Evolutionary conservation across 2,329 filamentous ascomycete species (phyloP).

Genomic region (Monilinia aucupariae): DNA sequence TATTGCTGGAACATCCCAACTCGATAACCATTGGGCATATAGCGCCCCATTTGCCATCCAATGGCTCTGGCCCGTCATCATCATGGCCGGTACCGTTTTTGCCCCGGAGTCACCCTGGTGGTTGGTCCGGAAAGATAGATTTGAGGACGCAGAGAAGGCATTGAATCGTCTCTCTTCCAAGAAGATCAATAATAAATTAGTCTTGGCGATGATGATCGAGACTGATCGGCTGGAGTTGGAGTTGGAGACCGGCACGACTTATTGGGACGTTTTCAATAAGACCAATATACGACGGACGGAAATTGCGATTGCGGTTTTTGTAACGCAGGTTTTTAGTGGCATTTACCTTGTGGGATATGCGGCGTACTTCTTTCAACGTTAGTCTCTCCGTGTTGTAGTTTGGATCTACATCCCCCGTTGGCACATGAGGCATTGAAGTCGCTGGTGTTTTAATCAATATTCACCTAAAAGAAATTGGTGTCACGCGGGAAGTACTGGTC

Average conservation of each 20-base stretch:
- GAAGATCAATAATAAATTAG: constrained; percentile 37
- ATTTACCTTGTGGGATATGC: constrained; percentile 60
- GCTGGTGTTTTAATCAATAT: not conserved
- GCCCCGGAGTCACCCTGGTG: constrained; percentile 48
- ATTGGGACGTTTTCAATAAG: constrained; percentile 49
- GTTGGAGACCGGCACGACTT: constrained; percentile 40
- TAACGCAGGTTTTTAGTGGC: constrained; percentile 56
- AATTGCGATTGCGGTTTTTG: constrained; percentile 51
- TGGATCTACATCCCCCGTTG: too few relatives aligned
- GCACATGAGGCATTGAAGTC: not conserved
- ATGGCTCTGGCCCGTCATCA: constrained; percentile 47
- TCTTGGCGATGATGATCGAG: constrained; percentile 49
- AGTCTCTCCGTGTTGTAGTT: constrained; percentile 9
- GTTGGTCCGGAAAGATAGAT: constrained; percentile 42
- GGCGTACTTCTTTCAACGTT: constrained; percentile 50
- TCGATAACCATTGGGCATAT: constrained; percentile 29
- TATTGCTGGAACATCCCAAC: constrained; percentile 34
- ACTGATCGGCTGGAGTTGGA: constrained; percentile 50
- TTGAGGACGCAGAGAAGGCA: constrained; percentile 39
- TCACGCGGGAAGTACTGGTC: not conserved
- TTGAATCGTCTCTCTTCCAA: constrained; percentile 26
- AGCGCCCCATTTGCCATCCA: constrained; percentile 39
- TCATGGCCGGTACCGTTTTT: constrained; percentile 43
- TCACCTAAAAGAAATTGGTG: not conserved
- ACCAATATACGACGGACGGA: constrained; percentile 47